These are phyloP conservation scores for Lentinula guzmanii DNA, from an alignment of 768 basidiomycete genomes.

Conservation along the genomic window DNA sequence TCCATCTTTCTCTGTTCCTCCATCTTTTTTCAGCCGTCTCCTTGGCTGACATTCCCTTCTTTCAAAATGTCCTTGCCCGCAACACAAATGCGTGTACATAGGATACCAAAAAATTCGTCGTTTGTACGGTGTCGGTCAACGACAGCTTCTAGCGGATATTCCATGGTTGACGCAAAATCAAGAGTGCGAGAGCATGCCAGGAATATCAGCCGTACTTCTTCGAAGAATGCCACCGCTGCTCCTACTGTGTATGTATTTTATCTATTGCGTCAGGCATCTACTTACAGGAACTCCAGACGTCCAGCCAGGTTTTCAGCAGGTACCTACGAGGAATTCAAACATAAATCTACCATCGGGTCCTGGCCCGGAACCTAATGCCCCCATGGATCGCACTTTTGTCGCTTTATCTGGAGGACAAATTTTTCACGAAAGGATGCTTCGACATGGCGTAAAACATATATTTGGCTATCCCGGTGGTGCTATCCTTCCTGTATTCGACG, in stretches of 20 bases:
- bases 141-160: constrained; percentile 28
- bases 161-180: constrained; percentile 75
- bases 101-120: constrained; percentile 26
- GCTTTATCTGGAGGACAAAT: constrained; percentile 96
- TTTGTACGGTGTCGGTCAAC: constrained; percentile 49
- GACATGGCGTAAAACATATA: constrained; percentile 92
- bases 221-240: constrained; percentile 54
- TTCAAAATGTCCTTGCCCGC: constrained; percentile 36
- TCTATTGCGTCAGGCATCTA: not conserved
- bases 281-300: constrained; percentile 38
- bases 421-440: constrained; percentile 99
- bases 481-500: constrained; percentile 99
- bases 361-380: constrained; percentile 34
- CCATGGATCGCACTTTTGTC: constrained; percentile 79
- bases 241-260: constrained; percentile 49
- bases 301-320: constrained; percentile 51
- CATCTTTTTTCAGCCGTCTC: constrained; percentile 7
- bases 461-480: constrained; percentile 99
- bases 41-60: constrained; percentile 1
- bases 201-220: constrained; percentile 64
- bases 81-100: constrained; percentile 34
- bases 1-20: constrained; percentile 2
- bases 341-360: constrained; percentile 28
- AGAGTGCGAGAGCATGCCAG: constrained; percentile 76
- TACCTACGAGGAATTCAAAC: constrained; percentile 33